phyloP scores from a whole-genome alignment of 176 grass and related monocot genomes.

The Sorghum bicolor region Sorghum_bicolor_NCBIv3 NC_012875.2:56839001-56839500 shows the following conservation, averaged over 20 bases:
- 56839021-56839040: neutral
- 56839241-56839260: neutral
- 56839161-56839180: neutral
- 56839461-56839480: too few species aligned
- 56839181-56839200: neutral
- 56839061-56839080: neutral
- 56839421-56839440: too few species aligned
- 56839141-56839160: neutral
- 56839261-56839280: neutral
- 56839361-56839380: neutral
- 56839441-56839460: too few species aligned
- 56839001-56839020: neutral
- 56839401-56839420: too few species aligned
- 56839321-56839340: neutral
- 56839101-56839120: neutral
- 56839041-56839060: neutral
- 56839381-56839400: too few species aligned
- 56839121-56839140: neutral
- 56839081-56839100: neutral
- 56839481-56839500: too few species aligned
- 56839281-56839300: neutral
- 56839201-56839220: neutral
- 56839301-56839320: neutral
- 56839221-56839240: neutral
- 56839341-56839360: neutral